Percentiles rank a stretch among this genome's conserved stretches.
phyloP scores from a whole-genome alignment of 2,329 filamentous ascomycete genomes.

The Colletotrichum horii region DNA sequence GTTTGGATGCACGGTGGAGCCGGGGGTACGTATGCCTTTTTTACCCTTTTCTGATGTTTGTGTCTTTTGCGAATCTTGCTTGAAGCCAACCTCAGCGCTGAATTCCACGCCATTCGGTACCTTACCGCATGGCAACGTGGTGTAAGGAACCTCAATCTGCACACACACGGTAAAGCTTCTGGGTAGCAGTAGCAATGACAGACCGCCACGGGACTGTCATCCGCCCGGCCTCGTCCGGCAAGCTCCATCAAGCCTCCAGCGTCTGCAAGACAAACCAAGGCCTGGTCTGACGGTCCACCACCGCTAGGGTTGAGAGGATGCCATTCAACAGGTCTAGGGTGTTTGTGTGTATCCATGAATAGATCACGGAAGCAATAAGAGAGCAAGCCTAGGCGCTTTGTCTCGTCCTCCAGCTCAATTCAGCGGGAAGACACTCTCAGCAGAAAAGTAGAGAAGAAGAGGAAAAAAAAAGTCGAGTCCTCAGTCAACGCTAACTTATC shows the following conservation, averaged over 20 bases:
- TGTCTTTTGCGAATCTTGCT: constrained; percentile 9
- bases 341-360: not conserved
- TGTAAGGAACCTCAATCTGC: not conserved
- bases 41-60: constrained; percentile 19
- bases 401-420: not conserved
- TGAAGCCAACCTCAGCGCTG: constrained; percentile 9
- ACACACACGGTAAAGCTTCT: not conserved
- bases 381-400: not conserved
- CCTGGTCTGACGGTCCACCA: not conserved
- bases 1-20: constrained; percentile 13
- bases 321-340: not conserved
- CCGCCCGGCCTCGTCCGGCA: constrained; percentile 13
- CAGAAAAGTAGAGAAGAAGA: not conserved
- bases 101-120: not conserved
- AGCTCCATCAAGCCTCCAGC: constrained; percentile 4
- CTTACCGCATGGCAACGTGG: constrained; percentile 5
- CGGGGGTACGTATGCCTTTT: constrained; percentile 21
- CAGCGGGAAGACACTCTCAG: not conserved
- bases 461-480: not conserved
- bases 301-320: not conserved
- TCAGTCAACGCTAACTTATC: constrained; percentile 14
- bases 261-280: not conserved
- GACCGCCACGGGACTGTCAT: constrained; percentile 10
- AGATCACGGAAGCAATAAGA: not conserved
- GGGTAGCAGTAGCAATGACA: not conserved